Evolutionary conservation across 768 basidiomycete species (phyloP).

Genomic region (Lactifluus hygrophoroides): DNA sequence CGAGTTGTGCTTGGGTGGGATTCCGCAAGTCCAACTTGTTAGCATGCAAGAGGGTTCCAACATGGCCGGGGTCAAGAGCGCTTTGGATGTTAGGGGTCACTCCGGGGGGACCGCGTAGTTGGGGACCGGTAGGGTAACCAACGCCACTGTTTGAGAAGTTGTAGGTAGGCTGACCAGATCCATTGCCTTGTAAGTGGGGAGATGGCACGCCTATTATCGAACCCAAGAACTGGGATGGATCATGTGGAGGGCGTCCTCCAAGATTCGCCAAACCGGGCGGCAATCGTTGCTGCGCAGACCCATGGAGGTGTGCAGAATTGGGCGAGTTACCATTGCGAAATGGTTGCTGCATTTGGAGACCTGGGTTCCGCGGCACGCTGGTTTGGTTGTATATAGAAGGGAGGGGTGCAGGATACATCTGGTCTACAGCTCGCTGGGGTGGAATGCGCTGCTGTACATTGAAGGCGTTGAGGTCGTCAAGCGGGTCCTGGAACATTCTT

Average conservation of each 20-base stretch:
- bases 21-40: conserved; percentile 47
- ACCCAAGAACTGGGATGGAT: conserved; percentile 53
- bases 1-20: conserved; percentile 39
- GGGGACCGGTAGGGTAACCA: conserved; percentile 27
- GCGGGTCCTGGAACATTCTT: conserved; percentile 46
- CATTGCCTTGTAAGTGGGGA: conserved; percentile 14
- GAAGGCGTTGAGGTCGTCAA: conserved; percentile 56
- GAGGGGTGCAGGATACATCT: conserved; percentile 44
- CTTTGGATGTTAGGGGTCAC: conserved; percentile 37
- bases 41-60: conserved; percentile 47
- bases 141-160: conserved; percentile 27
- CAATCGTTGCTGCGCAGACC: conserved; percentile 47
- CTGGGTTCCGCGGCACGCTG: conserved; percentile 39
- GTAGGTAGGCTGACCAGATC: conserved; percentile 27
- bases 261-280: conserved; percentile 78
- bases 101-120: conserved; percentile 46
- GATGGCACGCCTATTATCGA: conserved; percentile 33
- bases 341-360: conserved; percentile 46
- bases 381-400: conserved; percentile 49
- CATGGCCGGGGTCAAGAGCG: conserved; percentile 37
- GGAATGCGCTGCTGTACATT: conserved; percentile 45
- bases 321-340: conserved; percentile 70
- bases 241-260: conserved; percentile 74
- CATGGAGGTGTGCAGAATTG: conserved; percentile 39
- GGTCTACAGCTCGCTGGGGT: conserved; percentile 45